A percentile compares a stretch with the other conserved stretches of the same genome.
Conservation (phyloP, 495 filamentous ascomycete genomes). For the Jackrogersella multiformis region DNA sequence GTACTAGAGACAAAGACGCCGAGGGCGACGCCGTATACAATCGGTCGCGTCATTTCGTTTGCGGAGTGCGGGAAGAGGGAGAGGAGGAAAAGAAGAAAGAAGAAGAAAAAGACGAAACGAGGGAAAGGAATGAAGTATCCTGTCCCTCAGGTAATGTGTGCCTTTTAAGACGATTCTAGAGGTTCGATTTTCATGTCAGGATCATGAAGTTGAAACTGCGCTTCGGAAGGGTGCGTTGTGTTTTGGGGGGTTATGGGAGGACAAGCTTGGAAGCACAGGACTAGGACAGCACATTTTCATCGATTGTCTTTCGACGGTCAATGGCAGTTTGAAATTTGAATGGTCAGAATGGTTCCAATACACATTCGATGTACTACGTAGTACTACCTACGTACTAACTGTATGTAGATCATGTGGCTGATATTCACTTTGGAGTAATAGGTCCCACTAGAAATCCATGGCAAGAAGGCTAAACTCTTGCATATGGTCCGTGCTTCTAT, state of each 20-base stretch:
- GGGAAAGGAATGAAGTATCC: background rate
- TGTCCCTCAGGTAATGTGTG: conserved; percentile 24
- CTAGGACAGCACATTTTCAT: conserved; percentile 30
- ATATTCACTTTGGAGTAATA: conserved; percentile 10
- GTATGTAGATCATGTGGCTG: conserved; percentile 37
- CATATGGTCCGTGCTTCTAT: conserved; percentile 1
- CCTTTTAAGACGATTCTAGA: conserved; percentile 12
- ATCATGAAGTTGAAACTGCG: conserved; percentile 14
- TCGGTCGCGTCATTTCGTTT: conserved; percentile 57
- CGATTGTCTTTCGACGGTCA: too few species aligned
- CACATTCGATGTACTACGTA: too few species aligned
- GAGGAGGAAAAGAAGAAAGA: conserved; percentile 6
- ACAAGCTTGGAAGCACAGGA: too few species aligned
- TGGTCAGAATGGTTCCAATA: too few species aligned
- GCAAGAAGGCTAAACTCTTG: too few species aligned
- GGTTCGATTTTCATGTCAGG: conserved; percentile 12
- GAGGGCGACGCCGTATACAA: conserved; percentile 67
- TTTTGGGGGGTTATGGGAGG: conserved; percentile 18
- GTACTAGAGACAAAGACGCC: conserved; percentile 69
- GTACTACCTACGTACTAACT: too few species aligned
- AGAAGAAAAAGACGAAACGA: conserved; percentile 13
- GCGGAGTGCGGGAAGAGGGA: background rate
- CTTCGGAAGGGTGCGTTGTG: conserved; percentile 29
- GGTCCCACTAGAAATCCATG: background rate
- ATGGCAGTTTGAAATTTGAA: too few species aligned